Percentiles rank a stretch among this genome's conserved stretches.
Evolutionary conservation across 106 monocot species (phyloP).

Genomic region (Phalaenopsis aphrodite): DNA sequence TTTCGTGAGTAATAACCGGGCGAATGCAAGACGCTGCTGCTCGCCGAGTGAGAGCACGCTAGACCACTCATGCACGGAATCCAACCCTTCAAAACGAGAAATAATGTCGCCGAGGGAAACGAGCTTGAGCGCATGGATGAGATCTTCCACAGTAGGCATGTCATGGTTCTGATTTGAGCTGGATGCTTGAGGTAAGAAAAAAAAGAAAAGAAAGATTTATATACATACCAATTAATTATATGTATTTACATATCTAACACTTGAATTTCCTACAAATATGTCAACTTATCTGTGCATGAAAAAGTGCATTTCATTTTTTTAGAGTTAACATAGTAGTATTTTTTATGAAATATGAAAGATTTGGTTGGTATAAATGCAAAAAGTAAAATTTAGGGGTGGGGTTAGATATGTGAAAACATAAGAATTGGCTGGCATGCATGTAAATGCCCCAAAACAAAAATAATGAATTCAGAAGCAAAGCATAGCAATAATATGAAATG

Average conservation of each 20-base stretch:
- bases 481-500: constrained; percentile 1
- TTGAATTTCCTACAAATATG: no score
- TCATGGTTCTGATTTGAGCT: constrained; percentile 15
- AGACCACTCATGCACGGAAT: constrained; percentile 49
- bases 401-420: no score
- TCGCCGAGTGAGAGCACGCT: constrained; percentile 87
- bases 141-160: constrained; percentile 55
- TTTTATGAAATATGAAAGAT: no score
- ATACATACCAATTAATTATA: no score
- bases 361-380: no score
- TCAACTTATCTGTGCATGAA: no score
- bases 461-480: background rate
- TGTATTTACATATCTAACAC: no score
- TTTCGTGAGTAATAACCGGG: constrained; percentile 58
- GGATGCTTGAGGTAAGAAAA: constrained; percentile 8
- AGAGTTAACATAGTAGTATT: no score
- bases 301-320: no score
- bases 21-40: constrained; percentile 90
- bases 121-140: constrained; percentile 49
- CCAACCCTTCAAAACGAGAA: constrained; percentile 71
- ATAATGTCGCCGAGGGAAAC: constrained; percentile 75
- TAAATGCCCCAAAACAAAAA: constrained; percentile 7
- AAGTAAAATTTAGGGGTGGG: no score
- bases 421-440: no score
- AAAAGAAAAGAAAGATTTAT: no score